Base-by-base conservation (phyloP, 192 early-diverging fungal species). In the Chytriomyces sp. region DNA sequence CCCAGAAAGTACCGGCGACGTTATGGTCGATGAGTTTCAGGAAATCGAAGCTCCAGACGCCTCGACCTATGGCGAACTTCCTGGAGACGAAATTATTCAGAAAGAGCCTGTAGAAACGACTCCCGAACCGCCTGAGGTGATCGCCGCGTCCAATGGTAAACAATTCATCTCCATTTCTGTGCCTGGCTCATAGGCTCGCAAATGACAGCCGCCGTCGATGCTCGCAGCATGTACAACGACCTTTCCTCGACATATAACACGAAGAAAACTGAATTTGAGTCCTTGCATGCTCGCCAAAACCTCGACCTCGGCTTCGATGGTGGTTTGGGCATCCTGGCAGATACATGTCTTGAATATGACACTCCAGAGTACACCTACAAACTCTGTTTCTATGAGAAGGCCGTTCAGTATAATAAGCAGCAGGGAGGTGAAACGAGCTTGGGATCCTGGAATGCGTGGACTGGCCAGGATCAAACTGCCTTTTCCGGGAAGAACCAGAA, bases 331-430 rank as follows among this genome's bases (percentile, higher is more conserved):
- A 76, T 86, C 22, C 63, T 49, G 12, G 22, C 19, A 0, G 81
- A 88, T 39, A 52, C 89, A 44, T 98, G 96, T 80, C 79, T 89
- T 55, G 81, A 83, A 14, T 78, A 85, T 25, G 86, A 92, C 64
- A 81, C 90, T 0, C 75, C 82, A 26, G 90, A 92, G 54, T 74
- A 88, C 71, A 80, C 70, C 4, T 93, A 86, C 72, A 81, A 94
- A 86, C 56, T 96, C 71, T 99, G 97, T 78, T 72, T 96, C 22
- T 87, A 93, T 75, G 91, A 88, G 28, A 81, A 80, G 28, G 92
- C 90, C 0, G 76, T 85, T 26, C 97, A 98, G 82, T 88, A 88
- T 30, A 83, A 78, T 62, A 86, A 91, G 65, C 81, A 85, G 59
- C 78, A 87, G 64, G 67, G 77, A 52, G 64, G 76, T 52, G 77